These are phyloP conservation scores for Neocucurbitaria cava DNA, from an alignment of 2,329 filamentous ascomycete species.

Conservation along the genomic window DNA sequence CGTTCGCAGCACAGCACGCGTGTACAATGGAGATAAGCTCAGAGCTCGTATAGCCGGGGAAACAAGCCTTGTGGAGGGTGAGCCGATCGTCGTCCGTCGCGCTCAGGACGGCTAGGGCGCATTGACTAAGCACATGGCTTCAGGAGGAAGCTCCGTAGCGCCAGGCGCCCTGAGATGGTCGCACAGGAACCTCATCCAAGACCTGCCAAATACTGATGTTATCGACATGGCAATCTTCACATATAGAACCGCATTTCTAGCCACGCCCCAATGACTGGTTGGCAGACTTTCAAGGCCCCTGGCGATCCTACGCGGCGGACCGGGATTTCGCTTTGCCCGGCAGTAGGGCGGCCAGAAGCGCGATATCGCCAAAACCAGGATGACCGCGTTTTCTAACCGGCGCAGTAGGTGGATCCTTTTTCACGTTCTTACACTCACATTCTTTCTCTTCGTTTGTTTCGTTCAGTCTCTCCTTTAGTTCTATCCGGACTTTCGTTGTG, in stretches of 20 bases:
- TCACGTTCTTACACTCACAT: conserved; percentile 2
- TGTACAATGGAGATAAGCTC: background rate
- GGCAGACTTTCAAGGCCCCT: conserved; percentile 15
- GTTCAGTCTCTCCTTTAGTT: conserved; percentile 2
- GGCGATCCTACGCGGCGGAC: conserved; percentile 19
- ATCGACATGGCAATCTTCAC: conserved; percentile 9
- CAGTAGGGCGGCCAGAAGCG: conserved; percentile 13
- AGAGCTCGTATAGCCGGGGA: background rate
- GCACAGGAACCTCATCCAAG: background rate
- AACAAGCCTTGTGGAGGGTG: conserved; percentile 1
- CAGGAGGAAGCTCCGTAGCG: background rate
- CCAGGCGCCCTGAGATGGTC: background rate
- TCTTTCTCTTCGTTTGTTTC: conserved; percentile 5
- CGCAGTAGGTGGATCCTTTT: conserved; percentile 4
- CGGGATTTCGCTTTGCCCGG: conserved; percentile 13
- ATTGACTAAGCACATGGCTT: conserved; percentile 12
- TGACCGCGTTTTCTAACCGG: conserved; percentile 10
- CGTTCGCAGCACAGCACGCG: too few relatives aligned
- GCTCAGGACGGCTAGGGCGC: conserved; percentile 2
- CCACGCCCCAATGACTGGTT: conserved; percentile 13
- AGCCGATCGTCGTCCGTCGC: conserved; percentile 13
- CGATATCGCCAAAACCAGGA: conserved; percentile 18
- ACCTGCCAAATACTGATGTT: background rate
- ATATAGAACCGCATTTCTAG: background rate
- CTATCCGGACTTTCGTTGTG: too few relatives aligned